Evolutionary conservation across 2,329 filamentous ascomycete genomes (phyloP).

Genomic region (Arthrobotrys iridis): DNA sequence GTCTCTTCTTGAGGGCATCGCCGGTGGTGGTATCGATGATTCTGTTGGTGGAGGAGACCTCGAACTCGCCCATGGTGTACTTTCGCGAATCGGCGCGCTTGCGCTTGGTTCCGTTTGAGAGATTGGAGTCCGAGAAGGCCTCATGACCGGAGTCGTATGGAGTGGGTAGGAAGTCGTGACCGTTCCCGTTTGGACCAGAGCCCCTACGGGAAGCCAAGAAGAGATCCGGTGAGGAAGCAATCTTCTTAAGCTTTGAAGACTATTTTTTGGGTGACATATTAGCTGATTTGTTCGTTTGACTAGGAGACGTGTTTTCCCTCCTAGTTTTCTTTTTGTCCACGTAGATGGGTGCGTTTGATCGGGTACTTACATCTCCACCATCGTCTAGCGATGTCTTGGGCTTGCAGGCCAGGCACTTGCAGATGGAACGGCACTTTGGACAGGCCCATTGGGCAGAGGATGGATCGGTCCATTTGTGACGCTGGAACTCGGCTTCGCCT

Average conservation of each 20-base stretch:
- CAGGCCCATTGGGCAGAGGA: constrained; percentile 46
- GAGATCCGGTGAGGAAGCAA: constrained; percentile 45
- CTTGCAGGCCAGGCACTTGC: constrained; percentile 51
- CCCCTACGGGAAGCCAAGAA: constrained; percentile 36
- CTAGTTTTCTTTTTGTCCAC: neutral
- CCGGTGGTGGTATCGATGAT: constrained; percentile 41
- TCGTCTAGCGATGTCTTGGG: constrained; percentile 46
- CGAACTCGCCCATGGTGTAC: constrained; percentile 49
- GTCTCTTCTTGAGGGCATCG: constrained; percentile 45
- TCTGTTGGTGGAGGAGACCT: constrained; percentile 13
- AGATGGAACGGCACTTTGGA: constrained; percentile 43
- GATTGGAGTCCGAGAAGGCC: constrained; percentile 51
- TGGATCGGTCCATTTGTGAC: constrained; percentile 43
- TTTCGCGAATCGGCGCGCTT: constrained; percentile 51
- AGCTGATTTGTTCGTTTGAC: neutral
- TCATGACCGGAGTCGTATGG: constrained; percentile 52
- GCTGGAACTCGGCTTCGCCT: constrained; percentile 44
- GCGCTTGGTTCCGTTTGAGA: constrained; percentile 49
- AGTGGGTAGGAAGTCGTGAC: constrained; percentile 46
- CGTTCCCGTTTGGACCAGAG: constrained; percentile 41
- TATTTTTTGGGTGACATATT: neutral
- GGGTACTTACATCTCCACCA: constrained; percentile 40
- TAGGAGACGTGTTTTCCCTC: neutral
- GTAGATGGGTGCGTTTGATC: neutral
- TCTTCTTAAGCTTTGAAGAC: constrained; percentile 45